Evolutionary conservation across 176 grass and related monocot species (phyloP).

Genomic region (Cenchrus purpureus): DNA sequence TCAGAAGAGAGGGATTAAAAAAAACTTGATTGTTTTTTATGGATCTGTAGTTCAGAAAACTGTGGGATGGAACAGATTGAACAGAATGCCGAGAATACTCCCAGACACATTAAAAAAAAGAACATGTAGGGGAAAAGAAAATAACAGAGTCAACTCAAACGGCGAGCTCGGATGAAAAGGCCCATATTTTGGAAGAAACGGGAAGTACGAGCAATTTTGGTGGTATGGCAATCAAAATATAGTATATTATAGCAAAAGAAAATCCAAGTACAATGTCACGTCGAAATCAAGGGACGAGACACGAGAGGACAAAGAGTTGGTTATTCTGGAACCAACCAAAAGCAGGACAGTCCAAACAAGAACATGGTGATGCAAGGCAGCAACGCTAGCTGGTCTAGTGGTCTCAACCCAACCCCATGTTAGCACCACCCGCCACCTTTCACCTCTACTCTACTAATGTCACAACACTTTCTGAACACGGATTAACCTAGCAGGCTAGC

Average conservation of each 20-base stretch:
- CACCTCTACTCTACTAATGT: no score
- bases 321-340: constrained; percentile 1
- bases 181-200: neutral
- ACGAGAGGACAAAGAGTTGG: constrained; percentile 24
- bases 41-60: constrained; percentile 37
- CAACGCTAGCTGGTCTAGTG: neutral
- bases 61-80: neutral
- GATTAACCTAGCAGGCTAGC: neutral
- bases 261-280: constrained; percentile 38
- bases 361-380: constrained; percentile 30
- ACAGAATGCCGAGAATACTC: constrained; percentile 4
- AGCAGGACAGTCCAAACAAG: constrained; percentile 27
- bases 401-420: neutral
- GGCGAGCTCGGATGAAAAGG: neutral
- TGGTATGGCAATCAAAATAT: constrained; percentile 10
- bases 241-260: neutral
- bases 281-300: constrained; percentile 23
- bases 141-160: constrained; percentile 37
- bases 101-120: neutral
- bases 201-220: constrained; percentile 5
- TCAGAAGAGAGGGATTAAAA: neutral
- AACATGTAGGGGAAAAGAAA: neutral
- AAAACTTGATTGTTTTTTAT: neutral
- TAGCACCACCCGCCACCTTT: neutral
- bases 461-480: neutral